Evolutionary conservation across 352 stramenopile genomes (phyloP), one percentile per base, ranked within the genome.

Genomic region (Pythium insidiosum): DNA sequence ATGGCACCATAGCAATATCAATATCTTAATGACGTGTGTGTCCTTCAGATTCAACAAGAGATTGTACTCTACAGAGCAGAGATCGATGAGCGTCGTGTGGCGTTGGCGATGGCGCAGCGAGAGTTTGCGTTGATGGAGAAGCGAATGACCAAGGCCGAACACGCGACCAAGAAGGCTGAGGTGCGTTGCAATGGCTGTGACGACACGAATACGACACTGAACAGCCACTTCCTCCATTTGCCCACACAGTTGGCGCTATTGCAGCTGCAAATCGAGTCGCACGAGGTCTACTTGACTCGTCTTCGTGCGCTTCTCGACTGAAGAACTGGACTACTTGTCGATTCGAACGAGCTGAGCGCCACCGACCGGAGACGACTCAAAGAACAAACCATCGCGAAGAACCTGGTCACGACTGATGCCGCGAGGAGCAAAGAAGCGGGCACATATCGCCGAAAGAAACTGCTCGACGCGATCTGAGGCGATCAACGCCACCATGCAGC

Each of bases 401-500:
- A 26, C 11, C 6, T 25, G 12, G 15, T 0, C 16, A 6, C 12
- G 48, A 24, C 4, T 19, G n/a, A 6, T 30, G 22, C 20, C 28
- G 10, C 29, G 20, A 5, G 30, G n/a, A 16, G 28, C 30, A 28
- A 50, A 62, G 16, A 36, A 28, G 1, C 49, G 31, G 6, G 0
- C 20, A 19, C 35, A 6, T 9, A 62, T 18, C 13, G 9, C 29
- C 42, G 26, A 5, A 13, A 23, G 41, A 4, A 55, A 9, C 21
- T 12, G 22, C 7, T 34, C 30, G 3, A 62, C 42, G 6, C 26
- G 21, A 16, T 38, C 21, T 0, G 22, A 3, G 1, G 54, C 10
- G 3, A 89, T 59, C 12, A 91, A 43, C 13, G 68, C 55, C 7
- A 95, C 74, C 1, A 74, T 66, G 52, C 78, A 95, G 24, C 83